Evolutionary conservation across 2,329 filamentous ascomycete genomes (phyloP), one percentile per base, ranked within the genome.

Genomic region (Thielaviopsis musarum): DNA sequence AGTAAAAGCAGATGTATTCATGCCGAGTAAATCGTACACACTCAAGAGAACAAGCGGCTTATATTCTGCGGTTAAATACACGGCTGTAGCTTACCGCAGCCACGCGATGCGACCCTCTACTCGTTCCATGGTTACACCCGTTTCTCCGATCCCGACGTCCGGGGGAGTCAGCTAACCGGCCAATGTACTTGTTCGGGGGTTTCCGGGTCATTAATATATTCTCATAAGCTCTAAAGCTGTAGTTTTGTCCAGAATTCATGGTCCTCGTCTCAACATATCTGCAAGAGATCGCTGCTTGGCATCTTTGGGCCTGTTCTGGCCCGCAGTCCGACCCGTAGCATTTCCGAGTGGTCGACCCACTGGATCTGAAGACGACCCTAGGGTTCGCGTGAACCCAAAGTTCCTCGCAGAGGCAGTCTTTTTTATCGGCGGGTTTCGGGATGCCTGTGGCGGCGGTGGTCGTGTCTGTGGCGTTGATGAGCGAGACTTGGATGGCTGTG

Each of bases 271-370:
- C 41, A 62, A 58, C 59, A 63, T 55, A 21, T 62, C 62, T 12
- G 57, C 58, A 19, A 63, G 55, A 15, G 62, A 62, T 3, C 49
- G 62, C 34, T 63, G 62, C 17, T 52, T 52, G 17, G 52, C 21
- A 28, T 59, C 34, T 13, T 30, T 45, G n/a, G 26, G n/a, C 28
- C 56, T 48, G 9, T 49, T 24, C 17, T 56, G 54, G 21, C 54
- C 54, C 9, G 45, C 19, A 7, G 38, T 19, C n/a, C 38, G 30
- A 10, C 54, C 34, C 19, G 48, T 30, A 12, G 56, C 12, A 5
- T 17, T 21, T 17, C 15, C 19, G 15, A 30, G 9, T 17, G 26
- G 26, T 5, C 15, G 19, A 34, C 15, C 24, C 2, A 28, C 22
- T 15, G 48, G 1, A 52, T 53, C 56, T 41, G 19, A 41, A 24